Evolutionary conservation across 2,329 filamentous ascomycete species (phyloP), one percentile per base, ranked within the genome.

Genomic region (Albifimbria verrucaria): DNA sequence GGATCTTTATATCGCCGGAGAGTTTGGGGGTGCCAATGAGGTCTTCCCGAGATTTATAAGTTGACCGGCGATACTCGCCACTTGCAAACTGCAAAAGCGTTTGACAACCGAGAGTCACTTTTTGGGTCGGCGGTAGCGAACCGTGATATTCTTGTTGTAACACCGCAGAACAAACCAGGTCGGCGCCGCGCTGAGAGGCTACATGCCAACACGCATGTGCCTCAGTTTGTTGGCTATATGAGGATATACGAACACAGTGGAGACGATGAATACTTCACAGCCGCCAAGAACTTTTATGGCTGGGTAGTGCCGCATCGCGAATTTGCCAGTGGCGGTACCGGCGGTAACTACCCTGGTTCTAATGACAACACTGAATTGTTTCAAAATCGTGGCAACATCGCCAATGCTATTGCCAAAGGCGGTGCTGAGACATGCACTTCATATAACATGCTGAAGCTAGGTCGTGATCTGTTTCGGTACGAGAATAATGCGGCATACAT

Each of bases 401-500:
- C 65, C 18, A 63, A 67, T 41, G 65, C 66, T 20, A 65, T 68
- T 23, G 59, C 56, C 9, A 47, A 55, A 0, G 53, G 51, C 11
- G 65, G 66, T 4, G 65, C 66, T 2, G 65, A 68, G 61, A 68
- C 66, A 7, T 68, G 66, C 43, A 68, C 66, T 0, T 58, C 63
- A 7, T 68, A 68, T 56, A 68, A 68, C 48, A 46, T 65, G 56
- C 60, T 68, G 52, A 68, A 68, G 58, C 55, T 68, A 45, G 66
- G 59, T 3, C 58, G 65, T 3, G 67, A 68, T 42, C 56, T 68
- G 9, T 68, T 68, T 51, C 6, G 68, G 24, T 64, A 68, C 48
- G 61, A 68, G 28, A 64, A 67, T 47, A 60, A 68, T 24, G 65
- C 65, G 3, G 59, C 61, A 2, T 68, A 67, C 56, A 68, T 68